phyloP scores from a whole-genome alignment of 2,329 filamentous ascomycete species.

The Trichoderma sp. region DNA sequence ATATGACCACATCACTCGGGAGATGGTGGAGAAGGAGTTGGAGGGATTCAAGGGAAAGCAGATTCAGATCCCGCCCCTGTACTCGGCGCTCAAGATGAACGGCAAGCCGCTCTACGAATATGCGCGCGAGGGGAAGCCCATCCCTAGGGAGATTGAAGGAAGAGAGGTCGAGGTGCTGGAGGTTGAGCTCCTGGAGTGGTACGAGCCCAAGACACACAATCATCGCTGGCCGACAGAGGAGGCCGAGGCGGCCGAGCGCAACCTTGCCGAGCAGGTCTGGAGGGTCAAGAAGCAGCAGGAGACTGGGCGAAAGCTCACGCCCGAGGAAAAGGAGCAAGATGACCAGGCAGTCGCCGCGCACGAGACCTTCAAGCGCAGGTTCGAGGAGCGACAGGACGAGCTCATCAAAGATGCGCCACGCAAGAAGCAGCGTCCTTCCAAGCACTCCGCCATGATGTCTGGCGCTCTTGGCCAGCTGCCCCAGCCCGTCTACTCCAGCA shows the following conservation, averaged over 20 bases:
- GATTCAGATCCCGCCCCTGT: slow-evolving; percentile 88
- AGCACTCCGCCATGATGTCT: slow-evolving; percentile 56
- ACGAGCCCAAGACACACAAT: slow-evolving; percentile 76
- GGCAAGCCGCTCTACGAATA: slow-evolving; percentile 97
- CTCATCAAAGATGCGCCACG: slow-evolving; percentile 56
- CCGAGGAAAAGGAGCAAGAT: slow-evolving; percentile 59
- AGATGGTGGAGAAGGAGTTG: slow-evolving; percentile 76
- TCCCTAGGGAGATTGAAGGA: slow-evolving; percentile 81
- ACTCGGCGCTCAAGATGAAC: slow-evolving; percentile 88
- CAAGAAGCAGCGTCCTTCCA: slow-evolving; percentile 39
- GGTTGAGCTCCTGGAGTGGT: slow-evolving; percentile 81
- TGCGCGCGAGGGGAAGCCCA: slow-evolving; percentile 82
- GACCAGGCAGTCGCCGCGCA: slow-evolving; percentile 58
- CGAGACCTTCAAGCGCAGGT: slow-evolving; percentile 60
- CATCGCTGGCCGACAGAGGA: slow-evolving; percentile 80
- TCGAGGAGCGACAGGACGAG: slow-evolving; percentile 60
- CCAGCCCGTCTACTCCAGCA: slow-evolving; percentile 44
- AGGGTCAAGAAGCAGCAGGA: slow-evolving; percentile 61
- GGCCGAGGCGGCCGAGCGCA: slow-evolving; percentile 73
- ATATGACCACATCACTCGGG: slow-evolving; percentile 80
- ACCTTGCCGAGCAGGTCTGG: slow-evolving; percentile 73
- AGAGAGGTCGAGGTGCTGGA: slow-evolving; percentile 76
- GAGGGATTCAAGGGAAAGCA: slow-evolving; percentile 77
- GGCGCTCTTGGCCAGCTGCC: slow-evolving; percentile 58
- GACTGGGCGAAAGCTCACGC: slow-evolving; percentile 51